Evolutionary conservation across 805 yeast species (phyloP).

Genomic region (Candida dajiaensis): DNA sequence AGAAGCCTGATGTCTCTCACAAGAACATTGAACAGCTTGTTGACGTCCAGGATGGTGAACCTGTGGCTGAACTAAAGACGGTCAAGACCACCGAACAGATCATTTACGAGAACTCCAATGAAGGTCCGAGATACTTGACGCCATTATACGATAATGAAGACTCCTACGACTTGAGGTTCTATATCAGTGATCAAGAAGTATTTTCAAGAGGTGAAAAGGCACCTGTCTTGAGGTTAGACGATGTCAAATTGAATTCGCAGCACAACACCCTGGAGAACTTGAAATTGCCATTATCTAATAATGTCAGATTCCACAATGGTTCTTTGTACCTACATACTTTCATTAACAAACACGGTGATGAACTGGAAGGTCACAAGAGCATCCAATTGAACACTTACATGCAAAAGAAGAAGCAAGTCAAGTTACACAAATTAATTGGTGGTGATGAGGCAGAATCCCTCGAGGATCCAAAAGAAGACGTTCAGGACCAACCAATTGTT

Average conservation of each 20-base stretch:
- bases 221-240: constrained; percentile 3
- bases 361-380: constrained; percentile 17
- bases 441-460: constrained; percentile 4
- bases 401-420: constrained; percentile 24
- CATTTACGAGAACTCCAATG: constrained; percentile 21
- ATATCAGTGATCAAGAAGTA: constrained; percentile 16
- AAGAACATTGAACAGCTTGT: constrained; percentile 1
- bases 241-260: constrained; percentile 10
- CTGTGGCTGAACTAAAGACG: background rate
- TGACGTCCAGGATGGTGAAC: constrained; percentile 10
- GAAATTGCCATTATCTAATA: constrained; percentile 11
- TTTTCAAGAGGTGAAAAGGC: constrained; percentile 3
- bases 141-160: constrained; percentile 19
- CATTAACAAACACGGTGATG: constrained; percentile 15
- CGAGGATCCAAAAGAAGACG: constrained; percentile 13
- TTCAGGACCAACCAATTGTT: constrained; percentile 16
- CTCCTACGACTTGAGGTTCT: constrained; percentile 16
- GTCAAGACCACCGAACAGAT: constrained; percentile 16
- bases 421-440: constrained; percentile 27
- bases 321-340: constrained; percentile 29
- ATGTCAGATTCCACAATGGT: constrained; percentile 24
- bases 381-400: constrained; percentile 25
- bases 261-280: constrained; percentile 4
- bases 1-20: constrained; percentile 10
- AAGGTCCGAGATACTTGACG: constrained; percentile 11